phyloP scores from a whole-genome alignment of 2,329 filamentous ascomycete genomes.

The Acrodontium crateriforme region DNA sequence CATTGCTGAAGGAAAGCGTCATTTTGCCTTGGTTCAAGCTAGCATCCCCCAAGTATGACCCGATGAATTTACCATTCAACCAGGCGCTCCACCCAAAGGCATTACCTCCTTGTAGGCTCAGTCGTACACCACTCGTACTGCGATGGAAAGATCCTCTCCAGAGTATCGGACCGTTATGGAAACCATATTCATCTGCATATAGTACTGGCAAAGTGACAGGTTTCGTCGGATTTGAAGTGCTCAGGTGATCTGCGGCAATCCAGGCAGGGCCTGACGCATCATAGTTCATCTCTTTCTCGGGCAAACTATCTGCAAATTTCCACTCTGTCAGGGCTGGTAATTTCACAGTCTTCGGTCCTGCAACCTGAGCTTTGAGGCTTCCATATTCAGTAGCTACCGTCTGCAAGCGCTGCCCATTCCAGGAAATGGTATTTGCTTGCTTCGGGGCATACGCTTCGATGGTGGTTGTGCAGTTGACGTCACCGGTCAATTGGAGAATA shows the following conservation, averaged over 20 bases:
- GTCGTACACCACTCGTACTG: constrained; percentile 29
- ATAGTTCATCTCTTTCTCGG: constrained; percentile 34
- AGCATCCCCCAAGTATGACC: constrained; percentile 40
- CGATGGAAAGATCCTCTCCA: constrained; percentile 28
- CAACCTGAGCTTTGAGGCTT: no score
- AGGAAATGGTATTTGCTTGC: no score
- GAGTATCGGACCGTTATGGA: constrained; percentile 28
- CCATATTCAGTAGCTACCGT: no score
- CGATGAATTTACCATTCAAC: constrained; percentile 43
- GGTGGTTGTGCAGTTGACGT: constrained; percentile 20
- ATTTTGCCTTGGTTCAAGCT: constrained; percentile 24
- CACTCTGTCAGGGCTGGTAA: constrained; percentile 33
- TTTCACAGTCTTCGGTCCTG: no score
- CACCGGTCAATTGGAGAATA: constrained; percentile 22
- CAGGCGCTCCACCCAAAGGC: constrained; percentile 45
- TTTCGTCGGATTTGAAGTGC: constrained; percentile 24
- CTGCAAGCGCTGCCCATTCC: no score
- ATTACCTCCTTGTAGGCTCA: constrained; percentile 40
- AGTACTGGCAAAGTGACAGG: constrained; percentile 27
- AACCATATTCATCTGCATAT: constrained; percentile 29
- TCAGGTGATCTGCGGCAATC: constrained; percentile 24
- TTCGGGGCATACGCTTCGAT: constrained; percentile 26
- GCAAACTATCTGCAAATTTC: constrained; percentile 36
- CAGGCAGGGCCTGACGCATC: constrained; percentile 31
- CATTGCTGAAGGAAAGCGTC: constrained; percentile 39